Evolutionary conservation across 139 green algal genomes (phyloP), one percentile per base, ranked within the genome.

Genomic region (Chlorella sp.): DNA sequence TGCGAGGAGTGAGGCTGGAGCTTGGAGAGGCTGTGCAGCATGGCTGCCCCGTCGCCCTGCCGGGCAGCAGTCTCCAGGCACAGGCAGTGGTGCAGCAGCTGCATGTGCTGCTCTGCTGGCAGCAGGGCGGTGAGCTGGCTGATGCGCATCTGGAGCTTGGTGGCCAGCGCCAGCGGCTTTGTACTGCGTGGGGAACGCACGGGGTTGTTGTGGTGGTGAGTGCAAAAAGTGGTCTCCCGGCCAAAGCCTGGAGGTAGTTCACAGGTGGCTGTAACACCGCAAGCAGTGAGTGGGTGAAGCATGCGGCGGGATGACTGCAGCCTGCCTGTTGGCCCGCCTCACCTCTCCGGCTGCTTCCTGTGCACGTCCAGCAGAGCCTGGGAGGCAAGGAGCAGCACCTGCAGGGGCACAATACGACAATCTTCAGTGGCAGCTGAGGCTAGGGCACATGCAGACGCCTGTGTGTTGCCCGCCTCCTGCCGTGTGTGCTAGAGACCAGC

Each of bases 311-410:
- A 57, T 9, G 9, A 57, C 48, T 3, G 48, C 48, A 5, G 48
- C 53, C 14, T 24, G 48, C 28, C 9, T 75, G 48, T 14, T 30
- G 15, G 42, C 19, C 14, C 12, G 32, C n/a, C 85, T 39, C 48
- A 89, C 86, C 76, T 89, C 14, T 75, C 60, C 0, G 76, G 39
- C 40, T 80, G 15, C 75, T 78, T 34, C 28, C 75, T 37, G n/a
- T 85, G 75, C 53, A 89, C 53, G 61, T 85, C 83, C 37, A 91
- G 68, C 84, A 91, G 81, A 5, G 64, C 61, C 81, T 91, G 88
- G 1, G 64, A 22, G 2, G 88, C 88, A 37, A 89, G 64, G 75
- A 91, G 37, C 60, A 91, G 81, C 28, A 86, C 76, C 24, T 69
- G 57, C 75, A 73, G 30, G 19, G 15, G 84, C 60, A 18, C 19